Evolutionary conservation across 257 asterid genomes (phyloP).

Genomic region (Capsicum rhomboideum): DNA sequence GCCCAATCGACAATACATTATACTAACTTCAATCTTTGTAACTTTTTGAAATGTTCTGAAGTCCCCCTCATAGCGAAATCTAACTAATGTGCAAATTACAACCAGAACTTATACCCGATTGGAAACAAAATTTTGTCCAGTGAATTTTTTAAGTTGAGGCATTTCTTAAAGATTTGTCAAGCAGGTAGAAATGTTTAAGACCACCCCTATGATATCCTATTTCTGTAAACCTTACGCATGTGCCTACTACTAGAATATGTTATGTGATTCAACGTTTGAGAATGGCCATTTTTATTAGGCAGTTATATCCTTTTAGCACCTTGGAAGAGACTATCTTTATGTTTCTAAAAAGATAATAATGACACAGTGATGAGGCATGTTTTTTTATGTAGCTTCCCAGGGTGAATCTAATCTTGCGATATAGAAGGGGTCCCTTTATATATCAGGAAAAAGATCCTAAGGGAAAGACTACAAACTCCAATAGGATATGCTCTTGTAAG

Average conservation of each 20-base stretch:
- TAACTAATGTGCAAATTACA: too few relatives aligned
- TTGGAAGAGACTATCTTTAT: neutral
- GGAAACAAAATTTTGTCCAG: neutral
- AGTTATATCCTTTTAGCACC: neutral
- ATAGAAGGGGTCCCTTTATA: neutral
- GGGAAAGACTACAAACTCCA: neutral
- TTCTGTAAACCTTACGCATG: neutral
- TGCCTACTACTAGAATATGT: neutral
- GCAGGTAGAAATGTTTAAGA: neutral
- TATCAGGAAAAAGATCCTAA: neutral
- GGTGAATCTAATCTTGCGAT: neutral
- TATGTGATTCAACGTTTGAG: neutral
- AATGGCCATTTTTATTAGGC: neutral
- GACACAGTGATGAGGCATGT: neutral
- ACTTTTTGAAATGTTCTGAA: neutral
- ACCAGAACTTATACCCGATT: neutral
- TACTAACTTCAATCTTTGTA: neutral
- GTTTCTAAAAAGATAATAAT: neutral
- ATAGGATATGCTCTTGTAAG: neutral
- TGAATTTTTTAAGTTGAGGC: neutral
- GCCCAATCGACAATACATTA: neutral
- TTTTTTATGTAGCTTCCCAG: neutral
- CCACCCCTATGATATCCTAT: neutral
- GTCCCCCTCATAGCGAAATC: too few relatives aligned
- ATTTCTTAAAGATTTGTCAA: neutral